Evolutionary conservation across 1,284 basidiomycete species (phyloP).

Genomic region (Phlebopus sp.): DNA sequence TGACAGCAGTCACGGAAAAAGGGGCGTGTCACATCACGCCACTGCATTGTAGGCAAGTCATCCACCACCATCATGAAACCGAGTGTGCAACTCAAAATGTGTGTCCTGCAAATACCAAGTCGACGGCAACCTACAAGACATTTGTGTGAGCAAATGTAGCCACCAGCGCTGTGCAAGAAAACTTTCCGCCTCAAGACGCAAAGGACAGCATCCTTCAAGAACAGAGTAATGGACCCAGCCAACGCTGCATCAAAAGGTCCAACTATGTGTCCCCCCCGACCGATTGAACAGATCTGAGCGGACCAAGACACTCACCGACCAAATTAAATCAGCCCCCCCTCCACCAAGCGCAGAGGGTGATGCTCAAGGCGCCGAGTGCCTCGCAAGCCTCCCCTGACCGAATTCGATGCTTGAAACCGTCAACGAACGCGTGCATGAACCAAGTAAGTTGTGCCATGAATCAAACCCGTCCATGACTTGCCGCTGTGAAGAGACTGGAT

Average conservation of each 20-base stretch:
- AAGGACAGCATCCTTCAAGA: conserved; percentile 2
- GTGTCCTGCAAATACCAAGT: conserved; percentile 27
- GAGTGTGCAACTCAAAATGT: conserved; percentile 12
- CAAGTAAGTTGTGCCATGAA: conserved; percentile 26
- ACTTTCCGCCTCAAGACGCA: not conserved
- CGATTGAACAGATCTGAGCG: conserved; percentile 27
- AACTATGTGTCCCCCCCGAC: conserved; percentile 19
- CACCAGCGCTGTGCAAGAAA: conserved; percentile 12
- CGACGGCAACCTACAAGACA: conserved; percentile 20
- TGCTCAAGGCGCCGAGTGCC: not conserved
- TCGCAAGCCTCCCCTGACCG: conserved; percentile 3
- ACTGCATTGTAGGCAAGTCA: conserved; percentile 26
- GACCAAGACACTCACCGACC: conserved; percentile 30
- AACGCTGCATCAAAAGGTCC: conserved; percentile 3
- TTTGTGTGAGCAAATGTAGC: conserved; percentile 30
- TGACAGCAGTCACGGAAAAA: conserved; percentile 29
- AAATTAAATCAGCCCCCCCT: conserved; percentile 18
- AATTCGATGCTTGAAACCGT: conserved; percentile 12
- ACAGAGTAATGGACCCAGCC: conserved; percentile 1
- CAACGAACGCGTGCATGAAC: conserved; percentile 12
- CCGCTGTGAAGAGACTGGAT: conserved; percentile 21
- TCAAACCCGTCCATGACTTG: conserved; percentile 21
- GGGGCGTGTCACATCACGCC: conserved; percentile 31
- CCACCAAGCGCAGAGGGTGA: not conserved
- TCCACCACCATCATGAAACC: conserved; percentile 27